Evolutionary conservation across 2,329 filamentous ascomycete genomes (phyloP).

Genomic region (Xylariaceae sp.): DNA sequence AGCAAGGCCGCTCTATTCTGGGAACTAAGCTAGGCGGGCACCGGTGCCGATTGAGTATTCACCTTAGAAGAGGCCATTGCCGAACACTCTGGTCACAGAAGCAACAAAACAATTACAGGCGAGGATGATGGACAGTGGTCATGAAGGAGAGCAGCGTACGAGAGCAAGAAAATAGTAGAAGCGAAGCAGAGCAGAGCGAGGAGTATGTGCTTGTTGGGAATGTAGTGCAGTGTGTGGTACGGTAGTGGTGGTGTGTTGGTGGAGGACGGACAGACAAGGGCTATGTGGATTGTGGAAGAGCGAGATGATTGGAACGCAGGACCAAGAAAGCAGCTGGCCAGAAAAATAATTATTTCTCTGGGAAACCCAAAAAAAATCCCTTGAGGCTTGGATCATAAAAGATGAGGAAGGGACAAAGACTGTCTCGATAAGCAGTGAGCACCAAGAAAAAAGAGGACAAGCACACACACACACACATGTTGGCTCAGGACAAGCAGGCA

Average conservation of each 20-base stretch:
- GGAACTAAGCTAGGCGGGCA: conserved; percentile 23
- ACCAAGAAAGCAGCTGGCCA: conserved; percentile 8
- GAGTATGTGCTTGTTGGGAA: conserved; percentile 25
- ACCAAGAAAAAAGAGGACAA: neutral
- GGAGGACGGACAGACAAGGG: conserved; percentile 24
- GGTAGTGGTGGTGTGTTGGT: conserved; percentile 13
- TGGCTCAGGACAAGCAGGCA: neutral
- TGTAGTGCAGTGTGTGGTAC: conserved; percentile 22
- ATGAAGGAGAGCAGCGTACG: neutral
- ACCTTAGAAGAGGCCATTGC: conserved; percentile 65
- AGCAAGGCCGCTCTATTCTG: conserved; percentile 34
- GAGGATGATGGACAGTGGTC: neutral
- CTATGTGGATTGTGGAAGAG: conserved; percentile 17
- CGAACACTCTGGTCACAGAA: conserved; percentile 26
- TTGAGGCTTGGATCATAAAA: conserved; percentile 13
- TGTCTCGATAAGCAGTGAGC: conserved; percentile 9
- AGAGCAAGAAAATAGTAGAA: conserved; percentile 19
- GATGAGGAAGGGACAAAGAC: conserved; percentile 15
- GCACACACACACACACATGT: neutral
- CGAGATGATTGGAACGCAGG: neutral
- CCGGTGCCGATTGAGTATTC: conserved; percentile 31
- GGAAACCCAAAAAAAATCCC: conserved; percentile 9
- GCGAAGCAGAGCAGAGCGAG: conserved; percentile 22
- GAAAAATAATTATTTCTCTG: conserved; percentile 17
- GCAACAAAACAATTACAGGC: neutral